These are phyloP conservation scores for Deakozyma indianensis DNA, from an alignment of 805 yeast species.

Conservation along the genomic window DNA sequence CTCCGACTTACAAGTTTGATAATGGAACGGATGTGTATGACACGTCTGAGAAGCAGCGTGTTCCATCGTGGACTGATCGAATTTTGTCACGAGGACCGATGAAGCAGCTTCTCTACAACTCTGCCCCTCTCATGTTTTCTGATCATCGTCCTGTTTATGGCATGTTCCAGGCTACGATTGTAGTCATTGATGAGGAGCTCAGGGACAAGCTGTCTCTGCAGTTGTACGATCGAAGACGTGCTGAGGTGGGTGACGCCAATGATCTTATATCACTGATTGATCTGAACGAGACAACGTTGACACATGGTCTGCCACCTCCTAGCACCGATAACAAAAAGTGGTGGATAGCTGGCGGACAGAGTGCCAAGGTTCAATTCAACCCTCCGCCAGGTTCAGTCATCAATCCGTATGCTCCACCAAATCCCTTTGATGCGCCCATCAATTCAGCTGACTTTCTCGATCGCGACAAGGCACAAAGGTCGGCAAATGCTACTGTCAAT, in stretches of 20 bases:
- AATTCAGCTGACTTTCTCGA: slow-evolving; percentile 40
- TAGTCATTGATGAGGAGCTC: slow-evolving; percentile 49
- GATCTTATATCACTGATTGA: slow-evolving; percentile 15
- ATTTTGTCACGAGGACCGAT: slow-evolving; percentile 53
- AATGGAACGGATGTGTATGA: slow-evolving; percentile 72
- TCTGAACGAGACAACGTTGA: slow-evolving; percentile 14
- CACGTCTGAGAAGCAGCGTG: slow-evolving; percentile 79
- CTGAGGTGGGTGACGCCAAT: slow-evolving; percentile 22
- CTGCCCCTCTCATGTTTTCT: slow-evolving; percentile 51
- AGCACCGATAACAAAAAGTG: slow-evolving; percentile 70
- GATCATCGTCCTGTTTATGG: slow-evolving; percentile 93
- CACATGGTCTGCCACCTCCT: slow-evolving; percentile 65
- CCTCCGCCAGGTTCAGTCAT: slow-evolving; percentile 29
- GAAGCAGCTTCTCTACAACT: slow-evolving; percentile 52
- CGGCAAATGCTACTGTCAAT: neutral
- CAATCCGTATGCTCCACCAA: slow-evolving; percentile 55
- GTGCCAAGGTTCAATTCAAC: slow-evolving; percentile 50
- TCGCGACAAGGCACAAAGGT: neutral
- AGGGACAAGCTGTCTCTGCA: slow-evolving; percentile 41
- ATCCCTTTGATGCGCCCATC: slow-evolving; percentile 46
- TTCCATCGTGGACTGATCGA: slow-evolving; percentile 96
- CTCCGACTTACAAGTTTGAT: slow-evolving; percentile 89
- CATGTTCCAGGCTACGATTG: slow-evolving; percentile 51
- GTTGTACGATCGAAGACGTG: slow-evolving; percentile 45
- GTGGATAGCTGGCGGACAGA: slow-evolving; percentile 79